Conservation (phyloP, 306 rosid genomes). For the Cyamopsis tetragonoloba region DNA sequence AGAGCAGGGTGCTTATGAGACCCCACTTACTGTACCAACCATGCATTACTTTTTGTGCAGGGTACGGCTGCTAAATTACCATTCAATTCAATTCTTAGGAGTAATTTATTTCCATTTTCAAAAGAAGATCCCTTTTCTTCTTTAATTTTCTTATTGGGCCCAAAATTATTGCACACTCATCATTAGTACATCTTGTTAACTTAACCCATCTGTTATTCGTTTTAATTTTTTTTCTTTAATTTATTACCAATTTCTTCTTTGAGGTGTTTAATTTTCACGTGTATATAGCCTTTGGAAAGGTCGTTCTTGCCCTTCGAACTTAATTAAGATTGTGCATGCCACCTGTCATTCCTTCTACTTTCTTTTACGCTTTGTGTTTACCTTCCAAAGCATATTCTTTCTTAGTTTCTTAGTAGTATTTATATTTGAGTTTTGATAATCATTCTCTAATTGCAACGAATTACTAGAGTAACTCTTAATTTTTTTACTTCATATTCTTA, state of each 20-base stretch:
- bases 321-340: constrained; percentile 10
- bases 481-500: too few relatives aligned
- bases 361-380: neutral
- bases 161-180: neutral
- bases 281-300: neutral
- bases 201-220: constrained; percentile 22
- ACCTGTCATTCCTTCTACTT: constrained; percentile 28
- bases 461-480: too few relatives aligned
- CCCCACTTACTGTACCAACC: constrained; percentile 20
- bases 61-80: constrained; percentile 14
- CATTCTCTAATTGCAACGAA: too few relatives aligned
- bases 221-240: neutral
- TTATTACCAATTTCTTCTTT: too few relatives aligned
- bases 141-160: neutral
- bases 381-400: neutral
- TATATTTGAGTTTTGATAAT: too few relatives aligned
- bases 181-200: neutral
- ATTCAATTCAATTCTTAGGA: neutral
- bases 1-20: neutral
- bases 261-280: neutral
- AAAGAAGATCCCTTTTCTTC: neutral
- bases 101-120: neutral
- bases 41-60: constrained; percentile 34
- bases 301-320: constrained; percentile 19
- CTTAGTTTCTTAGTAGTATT: too few relatives aligned